These are phyloP conservation scores for Alternaria alternata DNA, from an alignment of 2,329 filamentous ascomycete genomes.

Conservation along the genomic window DNA sequence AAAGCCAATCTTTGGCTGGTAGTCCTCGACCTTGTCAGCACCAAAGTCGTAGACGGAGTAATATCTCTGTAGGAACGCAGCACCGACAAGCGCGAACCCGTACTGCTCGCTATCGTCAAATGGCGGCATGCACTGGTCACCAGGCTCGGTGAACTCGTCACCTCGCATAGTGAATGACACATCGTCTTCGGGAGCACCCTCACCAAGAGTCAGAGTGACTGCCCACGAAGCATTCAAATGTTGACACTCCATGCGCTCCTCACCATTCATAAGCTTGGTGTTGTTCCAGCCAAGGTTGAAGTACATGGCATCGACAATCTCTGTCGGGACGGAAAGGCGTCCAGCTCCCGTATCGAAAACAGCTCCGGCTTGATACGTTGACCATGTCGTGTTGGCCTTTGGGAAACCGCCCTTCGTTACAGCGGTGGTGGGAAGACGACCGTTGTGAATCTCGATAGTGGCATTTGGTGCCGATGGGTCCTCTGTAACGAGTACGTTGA, in stretches of 20 bases:
- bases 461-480: slow-evolving; percentile 14
- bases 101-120: slow-evolving; percentile 14
- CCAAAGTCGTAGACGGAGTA: slow-evolving; percentile 30
- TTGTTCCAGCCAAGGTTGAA: slow-evolving; percentile 30
- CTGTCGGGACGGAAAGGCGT: slow-evolving; percentile 18
- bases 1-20: slow-evolving; percentile 27
- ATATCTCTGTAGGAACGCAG: slow-evolving; percentile 17
- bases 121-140: slow-evolving; percentile 24
- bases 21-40: slow-evolving; percentile 17
- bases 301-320: slow-evolving; percentile 22
- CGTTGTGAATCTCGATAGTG: slow-evolving; percentile 9
- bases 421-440: slow-evolving; percentile 5
- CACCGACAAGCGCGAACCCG: slow-evolving; percentile 21
- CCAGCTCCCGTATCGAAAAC: slow-evolving; percentile 33
- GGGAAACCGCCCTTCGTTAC: neutral
- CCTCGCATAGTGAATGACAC: slow-evolving; percentile 22
- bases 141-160: slow-evolving; percentile 16
- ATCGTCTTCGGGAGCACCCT: slow-evolving; percentile 16
- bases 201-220: slow-evolving; percentile 23
- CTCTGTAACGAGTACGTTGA: slow-evolving; percentile 18
- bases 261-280: slow-evolving; percentile 17
- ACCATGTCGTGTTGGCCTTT: slow-evolving; percentile 16
- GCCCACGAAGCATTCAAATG: slow-evolving; percentile 31
- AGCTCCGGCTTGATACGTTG: slow-evolving; percentile 2
- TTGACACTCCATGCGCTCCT: slow-evolving; percentile 24